A percentile compares a stretch with the other conserved stretches of the same genome.
phyloP scores from a whole-genome alignment of 176 grass and related monocot species.

The Leersia perrieri region DNA sequence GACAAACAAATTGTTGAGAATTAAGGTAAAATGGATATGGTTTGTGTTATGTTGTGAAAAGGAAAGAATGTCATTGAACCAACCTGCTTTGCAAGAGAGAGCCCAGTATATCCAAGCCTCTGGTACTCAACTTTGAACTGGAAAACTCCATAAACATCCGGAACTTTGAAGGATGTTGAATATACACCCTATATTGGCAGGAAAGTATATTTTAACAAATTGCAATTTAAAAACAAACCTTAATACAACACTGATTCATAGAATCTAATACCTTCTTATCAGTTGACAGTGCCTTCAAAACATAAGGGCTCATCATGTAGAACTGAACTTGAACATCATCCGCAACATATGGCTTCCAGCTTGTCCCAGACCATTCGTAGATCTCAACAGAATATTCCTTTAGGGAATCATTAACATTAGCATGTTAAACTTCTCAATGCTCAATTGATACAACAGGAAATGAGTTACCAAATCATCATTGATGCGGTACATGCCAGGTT shows the following conservation, averaged over 20 bases:
- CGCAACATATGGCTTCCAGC: constrained; percentile 91
- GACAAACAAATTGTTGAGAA: constrained; percentile 4
- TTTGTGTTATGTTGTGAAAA: background rate
- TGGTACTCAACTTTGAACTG: constrained; percentile 97
- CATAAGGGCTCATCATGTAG: constrained; percentile 99
- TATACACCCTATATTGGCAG: constrained; percentile 62
- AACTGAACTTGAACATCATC: constrained; percentile 99
- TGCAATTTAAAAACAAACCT: constrained; percentile 22
- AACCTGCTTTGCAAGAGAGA: constrained; percentile 94
- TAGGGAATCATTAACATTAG: constrained; percentile 34
- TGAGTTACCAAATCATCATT: constrained; percentile 97
- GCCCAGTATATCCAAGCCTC: constrained; percentile 85
- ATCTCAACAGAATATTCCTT: constrained; percentile 99
- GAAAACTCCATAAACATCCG: constrained; percentile 99
- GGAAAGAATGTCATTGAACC: constrained; percentile 7
- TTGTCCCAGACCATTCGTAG: constrained; percentile 97
- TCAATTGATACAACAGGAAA: constrained; percentile 26
- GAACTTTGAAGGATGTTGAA: constrained; percentile 91
- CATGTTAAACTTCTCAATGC: background rate
- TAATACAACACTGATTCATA: constrained; percentile 5
- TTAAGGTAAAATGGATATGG: background rate
- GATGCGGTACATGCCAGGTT: constrained; percentile 89
- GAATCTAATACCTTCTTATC: constrained; percentile 55
- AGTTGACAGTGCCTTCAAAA: constrained; percentile 77
- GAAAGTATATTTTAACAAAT: constrained; percentile 30